A percentile compares a stretch with the other conserved stretches of the same genome.
Conservation (phyloP, 108 stramenopile genomes). For the Schizochytrium sp. region DNA sequence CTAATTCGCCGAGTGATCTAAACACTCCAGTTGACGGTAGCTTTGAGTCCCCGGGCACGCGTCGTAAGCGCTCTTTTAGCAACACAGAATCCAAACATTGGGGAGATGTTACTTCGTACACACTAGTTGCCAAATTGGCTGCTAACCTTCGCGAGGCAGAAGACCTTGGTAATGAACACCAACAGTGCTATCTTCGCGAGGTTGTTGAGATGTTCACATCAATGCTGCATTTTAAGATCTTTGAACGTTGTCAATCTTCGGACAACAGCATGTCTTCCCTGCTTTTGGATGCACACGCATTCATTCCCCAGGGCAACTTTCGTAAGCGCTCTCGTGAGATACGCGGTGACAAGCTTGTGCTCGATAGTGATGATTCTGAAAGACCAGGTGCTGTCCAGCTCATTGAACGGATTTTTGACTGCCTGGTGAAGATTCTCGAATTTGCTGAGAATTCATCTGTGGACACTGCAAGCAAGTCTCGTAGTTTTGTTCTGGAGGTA, state of each 20-base stretch:
- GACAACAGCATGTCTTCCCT: background rate
- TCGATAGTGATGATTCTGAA: background rate
- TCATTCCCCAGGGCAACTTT: background rate
- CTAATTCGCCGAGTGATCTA: slow-evolving; percentile 20
- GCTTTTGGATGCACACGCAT: background rate
- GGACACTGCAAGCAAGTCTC: background rate
- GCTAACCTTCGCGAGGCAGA: slow-evolving; percentile 16
- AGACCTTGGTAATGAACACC: background rate
- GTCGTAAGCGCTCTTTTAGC: background rate
- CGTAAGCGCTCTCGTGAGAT: background rate
- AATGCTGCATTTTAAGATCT: slow-evolving; percentile 47
- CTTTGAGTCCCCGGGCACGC: background rate
- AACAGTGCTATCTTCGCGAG: slow-evolving; percentile 30
- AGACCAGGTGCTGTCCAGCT: slow-evolving; percentile 9
- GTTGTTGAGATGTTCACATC: slow-evolving; percentile 29
- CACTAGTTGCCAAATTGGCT: slow-evolving; percentile 20
- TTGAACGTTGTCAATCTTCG: background rate
- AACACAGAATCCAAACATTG: slow-evolving; percentile 35
- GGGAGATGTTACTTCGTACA: slow-evolving; percentile 56
- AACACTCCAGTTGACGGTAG: background rate
- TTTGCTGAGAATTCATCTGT: background rate
- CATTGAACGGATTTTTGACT: slow-evolving; percentile 2
- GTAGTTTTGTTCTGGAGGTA: background rate
- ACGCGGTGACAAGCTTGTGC: slow-evolving; percentile 50
- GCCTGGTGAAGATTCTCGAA: background rate